Evolutionary conservation across 2,329 filamentous ascomycete species (phyloP), one percentile per base, ranked within the genome.

Genomic region (Bipolaris bicolor): DNA sequence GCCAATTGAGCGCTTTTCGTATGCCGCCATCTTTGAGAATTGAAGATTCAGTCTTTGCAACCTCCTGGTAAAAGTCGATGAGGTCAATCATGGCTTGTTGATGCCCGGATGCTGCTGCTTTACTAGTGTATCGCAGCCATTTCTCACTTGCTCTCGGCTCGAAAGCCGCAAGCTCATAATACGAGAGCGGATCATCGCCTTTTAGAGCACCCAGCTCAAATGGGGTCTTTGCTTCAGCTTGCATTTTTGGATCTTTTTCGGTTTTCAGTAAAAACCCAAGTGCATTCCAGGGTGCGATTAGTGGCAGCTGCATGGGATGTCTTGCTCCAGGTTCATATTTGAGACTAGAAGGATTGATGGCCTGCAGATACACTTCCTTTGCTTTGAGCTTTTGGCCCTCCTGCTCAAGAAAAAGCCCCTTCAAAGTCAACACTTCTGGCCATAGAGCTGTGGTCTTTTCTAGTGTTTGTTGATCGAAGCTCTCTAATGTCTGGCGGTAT

Each of bases 41-140:
- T 15, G 56, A 16, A 9, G 62, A 52, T 1, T 63, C 58, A 3
- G 57, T 41, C 5, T 39, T 26, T 55, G 76, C 76, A 55, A 74
- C 72, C 24, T 73, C 60, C 2, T 66, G 72, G 57, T 81, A 81
- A 63, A 78, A 81, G 16, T 67, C 57, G 1, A 66, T 78, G 9
- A 82, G 65, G 10, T 72, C 57, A 34, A 74, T 70, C 26, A 72
- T 74, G 7, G 79, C 78, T 51, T 73, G 71, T 6, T 65, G 55
- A 48, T 79, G 73, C 1, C 76, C 74, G 5, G 75, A 75, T 10
- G 76, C 73, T 3, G 79, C 80, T 2, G 80, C 79, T 70, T 81
- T 81, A 33, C 70, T 80, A 50, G 77, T 77, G 59, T 77, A 76
- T 55, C 74, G 74, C 7, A 81, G 65, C 80, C 80, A 82, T 2